Evolutionary conservation across 345 rosid species (phyloP).

Genomic region (Nasturtium officinale): DNA sequence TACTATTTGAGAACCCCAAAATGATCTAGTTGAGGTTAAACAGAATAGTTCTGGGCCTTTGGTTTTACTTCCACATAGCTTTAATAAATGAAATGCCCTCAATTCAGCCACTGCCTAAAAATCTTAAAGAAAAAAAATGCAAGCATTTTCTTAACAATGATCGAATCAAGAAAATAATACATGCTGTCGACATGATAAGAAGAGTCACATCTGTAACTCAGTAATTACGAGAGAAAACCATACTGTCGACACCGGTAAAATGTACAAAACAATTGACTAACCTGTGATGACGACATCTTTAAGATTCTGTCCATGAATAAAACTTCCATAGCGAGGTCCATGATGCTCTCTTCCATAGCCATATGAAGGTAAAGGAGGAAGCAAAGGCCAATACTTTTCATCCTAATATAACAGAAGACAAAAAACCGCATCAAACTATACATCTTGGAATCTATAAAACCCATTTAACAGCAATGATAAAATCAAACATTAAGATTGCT

Average conservation of each 20-base stretch:
- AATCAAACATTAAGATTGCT: not conserved
- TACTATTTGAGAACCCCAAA: not conserved
- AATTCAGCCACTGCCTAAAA: not conserved
- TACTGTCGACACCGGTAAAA: not conserved
- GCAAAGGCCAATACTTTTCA: constrained; percentile 62
- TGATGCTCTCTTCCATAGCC: constrained; percentile 72
- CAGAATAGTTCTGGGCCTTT: not conserved
- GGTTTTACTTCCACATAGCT: not conserved
- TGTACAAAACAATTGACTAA: constrained; percentile 31
- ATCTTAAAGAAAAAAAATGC: not conserved
- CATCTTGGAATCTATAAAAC: not conserved
- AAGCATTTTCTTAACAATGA: not conserved
- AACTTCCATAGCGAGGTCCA: constrained; percentile 74
- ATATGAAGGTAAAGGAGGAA: constrained; percentile 74
- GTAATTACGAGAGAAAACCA: not conserved
- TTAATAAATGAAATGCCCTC: not conserved
- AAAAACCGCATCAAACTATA: not conserved
- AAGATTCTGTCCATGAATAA: constrained; percentile 74
- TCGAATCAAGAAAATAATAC: not conserved
- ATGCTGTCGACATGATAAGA: not conserved
- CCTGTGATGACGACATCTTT: constrained; percentile 70
- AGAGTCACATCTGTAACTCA: constrained; percentile 2
- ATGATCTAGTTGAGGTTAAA: not conserved
- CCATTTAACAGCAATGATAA: not conserved
- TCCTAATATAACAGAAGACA: constrained; percentile 43